Conservation (phyloP, 2,329 filamentous ascomycete species). For the Aspergillus tanneri region DNA sequence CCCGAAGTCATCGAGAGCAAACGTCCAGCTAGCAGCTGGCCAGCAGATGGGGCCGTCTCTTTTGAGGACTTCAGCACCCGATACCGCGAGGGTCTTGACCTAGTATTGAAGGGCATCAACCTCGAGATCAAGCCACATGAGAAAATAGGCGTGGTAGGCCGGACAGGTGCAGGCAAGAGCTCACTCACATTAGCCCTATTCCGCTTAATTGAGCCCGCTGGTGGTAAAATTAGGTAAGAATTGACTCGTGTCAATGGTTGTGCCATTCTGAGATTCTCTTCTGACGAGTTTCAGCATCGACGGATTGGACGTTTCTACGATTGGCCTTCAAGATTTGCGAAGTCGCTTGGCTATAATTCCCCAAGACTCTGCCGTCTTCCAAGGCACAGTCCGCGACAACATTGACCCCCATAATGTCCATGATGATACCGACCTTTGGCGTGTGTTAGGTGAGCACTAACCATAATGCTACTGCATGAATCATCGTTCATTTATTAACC, state of each 20-base stretch:
- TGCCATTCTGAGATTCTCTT: conserved; percentile 15
- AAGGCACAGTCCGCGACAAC: conserved; percentile 90
- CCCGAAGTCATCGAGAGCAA: conserved; percentile 89
- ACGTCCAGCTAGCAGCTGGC: conserved; percentile 87
- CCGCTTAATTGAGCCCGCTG: conserved; percentile 85
- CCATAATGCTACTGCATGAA: conserved; percentile 17
- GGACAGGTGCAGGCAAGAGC: conserved; percentile 94
- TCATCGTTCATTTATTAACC: conserved; percentile 39
- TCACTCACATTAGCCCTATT: conserved; percentile 90
- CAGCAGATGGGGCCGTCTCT: conserved; percentile 78
- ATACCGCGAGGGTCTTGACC: conserved; percentile 83
- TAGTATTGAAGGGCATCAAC: conserved; percentile 90
- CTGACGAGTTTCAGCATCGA: conserved; percentile 64
- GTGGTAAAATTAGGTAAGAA: conserved; percentile 66
- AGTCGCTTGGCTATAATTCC: conserved; percentile 93
- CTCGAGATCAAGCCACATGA: conserved; percentile 92
- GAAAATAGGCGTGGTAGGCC: conserved; percentile 96
- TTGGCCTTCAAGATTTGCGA: conserved; percentile 85
- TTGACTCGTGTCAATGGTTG: too few relatives aligned
- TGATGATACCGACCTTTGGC: conserved; percentile 97
- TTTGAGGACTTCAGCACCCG: conserved; percentile 94
- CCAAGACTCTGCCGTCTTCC: conserved; percentile 94
- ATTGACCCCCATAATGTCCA: conserved; percentile 92
- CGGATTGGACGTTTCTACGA: conserved; percentile 80
- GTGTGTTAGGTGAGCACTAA: conserved; percentile 63